Evolutionary conservation across 768 basidiomycete species (phyloP), one percentile per base, ranked within the genome.

Genomic region (Leccinum broughii): DNA sequence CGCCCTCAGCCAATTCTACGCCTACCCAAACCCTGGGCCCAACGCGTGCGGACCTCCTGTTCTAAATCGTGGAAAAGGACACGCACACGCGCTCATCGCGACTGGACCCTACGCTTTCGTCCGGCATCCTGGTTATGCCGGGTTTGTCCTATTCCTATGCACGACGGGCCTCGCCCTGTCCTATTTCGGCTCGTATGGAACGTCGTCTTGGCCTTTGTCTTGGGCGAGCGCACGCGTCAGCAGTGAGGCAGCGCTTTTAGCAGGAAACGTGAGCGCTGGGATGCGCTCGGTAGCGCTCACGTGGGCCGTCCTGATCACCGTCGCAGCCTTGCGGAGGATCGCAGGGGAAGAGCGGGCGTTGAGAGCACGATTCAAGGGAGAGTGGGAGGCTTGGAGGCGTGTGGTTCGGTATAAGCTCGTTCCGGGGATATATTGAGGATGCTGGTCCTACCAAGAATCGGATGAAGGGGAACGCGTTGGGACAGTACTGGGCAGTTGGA

Each of bases 401-500:
- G 70, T 61, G 41, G 84, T 85, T 11, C 80, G 75, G 9, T 83
- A 79, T 57, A 82, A 68, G 56, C 69, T 86, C 32, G 63, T 85
- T 51, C 83, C 84, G 22, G 75, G 79, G 32, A 41, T 85, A 14
- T 80, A 78, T 66, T 84, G 63, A 66, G 5, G 28, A 28, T 28
- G 28, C 28, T 28, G 28, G 28, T 28, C 28, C 28, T 28, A 28
- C 28, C 28, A 28, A 28, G 28, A 28, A 28, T 35, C 78, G 79
- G 64, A 28, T 90, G 88, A 24, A 90, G 78, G 0, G 85, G 82
- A 10, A 86, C 73, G 9, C 77, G 77, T 66, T 88, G 87, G 0
- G 90, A 90, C 52, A 85, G 75, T 63, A 88, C 90, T 91, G 64
- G 53, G 51, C 28, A 28, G 28, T 28, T 28, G 28, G 28, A 39